phyloP scores from a whole-genome alignment of 345 rosid species.

The Leavenworthia alabamica region DNA sequence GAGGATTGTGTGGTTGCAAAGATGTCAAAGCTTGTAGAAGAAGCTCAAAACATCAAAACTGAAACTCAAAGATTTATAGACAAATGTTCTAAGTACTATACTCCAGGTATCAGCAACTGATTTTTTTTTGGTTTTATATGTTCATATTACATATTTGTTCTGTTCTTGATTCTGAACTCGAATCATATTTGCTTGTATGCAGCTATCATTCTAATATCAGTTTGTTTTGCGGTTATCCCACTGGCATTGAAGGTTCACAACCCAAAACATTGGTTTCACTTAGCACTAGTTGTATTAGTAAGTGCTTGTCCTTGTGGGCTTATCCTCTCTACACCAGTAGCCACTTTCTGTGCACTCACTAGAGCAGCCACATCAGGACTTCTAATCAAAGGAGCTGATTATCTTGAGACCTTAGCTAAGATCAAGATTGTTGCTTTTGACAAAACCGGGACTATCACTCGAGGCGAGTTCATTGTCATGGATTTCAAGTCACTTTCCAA shows the following conservation, averaged over 20 bases:
- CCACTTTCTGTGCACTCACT: conserved; percentile 82
- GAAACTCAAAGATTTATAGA: conserved; percentile 70
- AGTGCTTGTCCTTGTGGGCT: conserved; percentile 95
- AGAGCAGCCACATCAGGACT: conserved; percentile 80
- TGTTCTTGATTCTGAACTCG: not conserved
- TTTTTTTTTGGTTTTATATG: not conserved
- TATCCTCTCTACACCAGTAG: conserved; percentile 87
- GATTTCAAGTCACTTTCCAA: conserved; percentile 44
- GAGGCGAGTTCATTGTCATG: conserved; percentile 75
- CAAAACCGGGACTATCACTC: conserved; percentile 88
- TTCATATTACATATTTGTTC: not conserved
- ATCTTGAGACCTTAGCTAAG: conserved; percentile 70
- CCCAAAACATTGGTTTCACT: conserved; percentile 53
- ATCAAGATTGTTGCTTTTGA: conserved; percentile 69
- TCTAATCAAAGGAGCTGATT: conserved; percentile 77
- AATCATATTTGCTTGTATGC: not conserved
- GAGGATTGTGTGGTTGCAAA: conserved; percentile 82
- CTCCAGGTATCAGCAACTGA: conserved; percentile 52
- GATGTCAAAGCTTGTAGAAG: conserved; percentile 90
- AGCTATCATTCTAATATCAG: conserved; percentile 22
- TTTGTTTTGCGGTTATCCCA: conserved; percentile 57
- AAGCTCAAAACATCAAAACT: conserved; percentile 82
- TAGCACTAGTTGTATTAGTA: conserved; percentile 79
- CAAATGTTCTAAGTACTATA: conserved; percentile 65
- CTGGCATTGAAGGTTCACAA: conserved; percentile 35